Conservation (phyloP, 805 yeast genomes). For the Wickerhamomyces ciferrii region DNA sequence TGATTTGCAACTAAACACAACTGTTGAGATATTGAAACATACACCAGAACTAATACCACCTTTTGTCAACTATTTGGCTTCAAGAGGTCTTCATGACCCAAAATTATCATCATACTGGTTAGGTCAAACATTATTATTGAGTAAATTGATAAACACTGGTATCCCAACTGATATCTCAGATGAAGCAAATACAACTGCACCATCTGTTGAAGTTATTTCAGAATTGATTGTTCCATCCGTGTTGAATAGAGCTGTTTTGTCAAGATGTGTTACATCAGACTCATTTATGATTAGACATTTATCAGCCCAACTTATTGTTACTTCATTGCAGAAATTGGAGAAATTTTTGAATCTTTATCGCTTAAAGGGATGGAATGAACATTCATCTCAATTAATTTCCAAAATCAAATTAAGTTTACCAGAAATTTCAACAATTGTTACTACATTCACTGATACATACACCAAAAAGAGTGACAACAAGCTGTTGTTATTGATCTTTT, state of each 20-base stretch:
- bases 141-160: constrained; percentile 52
- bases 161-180: constrained; percentile 38
- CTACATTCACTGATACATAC: constrained; percentile 37
- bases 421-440: constrained; percentile 38
- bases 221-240: constrained; percentile 65
- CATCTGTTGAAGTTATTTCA: constrained; percentile 31
- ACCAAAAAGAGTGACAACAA: constrained; percentile 32
- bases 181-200: constrained; percentile 23
- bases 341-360: constrained; percentile 31
- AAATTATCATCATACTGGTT: constrained; percentile 78
- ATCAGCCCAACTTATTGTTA: constrained; percentile 52
- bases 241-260: constrained; percentile 49
- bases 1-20: constrained; percentile 51
- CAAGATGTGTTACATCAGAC: constrained; percentile 51
- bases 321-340: constrained; percentile 49
- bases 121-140: constrained; percentile 59
- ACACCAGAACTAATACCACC: constrained; percentile 73
- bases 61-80: constrained; percentile 52
- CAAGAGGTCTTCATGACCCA: constrained; percentile 76
- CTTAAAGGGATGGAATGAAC: constrained; percentile 35
- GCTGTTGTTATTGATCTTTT: constrained; percentile 41
- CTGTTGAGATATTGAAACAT: constrained; percentile 40
- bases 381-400: constrained; percentile 24
- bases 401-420: constrained; percentile 40
- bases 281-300: constrained; percentile 53